Base-by-base conservation (phyloP, 768 basidiomycete species). In the Multifurca ochricompacta region DNA sequence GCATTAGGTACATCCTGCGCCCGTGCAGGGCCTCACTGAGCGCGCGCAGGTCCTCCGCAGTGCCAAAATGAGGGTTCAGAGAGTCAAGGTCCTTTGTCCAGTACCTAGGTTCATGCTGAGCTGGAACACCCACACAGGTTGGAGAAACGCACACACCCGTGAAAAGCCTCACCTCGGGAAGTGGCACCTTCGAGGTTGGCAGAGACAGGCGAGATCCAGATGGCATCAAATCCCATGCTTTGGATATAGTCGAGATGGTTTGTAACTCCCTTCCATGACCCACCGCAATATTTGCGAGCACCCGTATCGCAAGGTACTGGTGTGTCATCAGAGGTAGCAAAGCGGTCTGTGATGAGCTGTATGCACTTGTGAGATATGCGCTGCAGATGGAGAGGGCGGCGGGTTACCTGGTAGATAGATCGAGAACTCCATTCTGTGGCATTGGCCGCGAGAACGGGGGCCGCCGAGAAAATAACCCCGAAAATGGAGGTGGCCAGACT, bases 211-310 rank as follows among this genome's bases (percentile, higher is more conserved):
- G 78, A 79, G 47, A 79, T 78, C 80, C 79, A 82, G 27, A 81
- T 51, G 14, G 73, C 79, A 54, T 80, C 79, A 61, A 81, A 81
- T 31, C 81, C 81, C 78, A 82, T 79, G 56, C 70, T 71, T 59
- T 79, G 73, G 51, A 83, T 82, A 63, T 83, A 83, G 67, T 82
- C 81, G 45, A 83, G 74, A 58, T 80, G 75, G 56, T 70, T 68
- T 48, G 70, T 71, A 53, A 80, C 70, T 10, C 76, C 75, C 49
- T 70, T 65, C 75, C 78, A 82, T 1, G 77, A 77, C 5, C 81
- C 81, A 28, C 80, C 80, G 53, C 81, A 83, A 65, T 80, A 79
- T 35, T 69, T 69, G 37, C 77, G 75, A 23, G 69, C 64, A 28
- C 67, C 63, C 0, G 77, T 74, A 59, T 80, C 69, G 62, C 81